Evolutionary conservation across 2,329 filamentous ascomycete species (phyloP), one percentile per base, ranked within the genome.

Genomic region (Claviceps purpurea): DNA sequence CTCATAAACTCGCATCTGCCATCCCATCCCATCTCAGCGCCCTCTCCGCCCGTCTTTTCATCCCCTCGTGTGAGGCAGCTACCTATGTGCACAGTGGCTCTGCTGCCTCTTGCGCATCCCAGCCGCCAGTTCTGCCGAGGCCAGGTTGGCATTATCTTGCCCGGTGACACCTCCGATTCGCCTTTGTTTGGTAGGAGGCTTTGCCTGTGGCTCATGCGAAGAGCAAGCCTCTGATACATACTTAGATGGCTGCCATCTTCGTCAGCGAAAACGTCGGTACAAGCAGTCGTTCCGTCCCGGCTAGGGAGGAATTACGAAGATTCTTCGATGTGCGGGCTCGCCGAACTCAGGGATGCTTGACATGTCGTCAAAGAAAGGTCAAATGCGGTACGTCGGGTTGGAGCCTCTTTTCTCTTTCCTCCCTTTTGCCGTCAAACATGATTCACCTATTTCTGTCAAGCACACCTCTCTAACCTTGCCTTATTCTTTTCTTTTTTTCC

Each of bases 301-400:
- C 47, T 1, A 41, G 51, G 39, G 51, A 53, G 26, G 43, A 53
- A 22, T 24, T 50, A 18, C 47, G 51, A 37, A 40, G 47, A n/a
- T 52, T 52, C 37, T 52, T 52, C 16, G 51, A 50, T 42, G 51
- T 50, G 22, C 47, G 51, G 14, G 47, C 51, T 18, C 51, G 51
- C 42, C 41, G 51, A 22, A 50, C 30, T 16, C 41, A 46, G 13
- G 51, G 51, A 22, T 52, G 47, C 44, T 43, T 50, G 46, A 52
- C 51, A 18, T 52, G 51, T 42, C 51, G 51, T 38, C 51, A 52
- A 37, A 37, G 47, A 22, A 52, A 52, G n/a, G 47, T 52, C 37
- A 52, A 52, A 37, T 50, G 51, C 30, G 51, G 51, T 52, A 47
- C 20, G 47, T 46, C n/a, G n/a, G 26, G 5, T 22, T 37, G n/a